Percentiles rank a stretch among this genome's conserved stretches.
phyloP scores from a whole-genome alignment of 1,139 yeast genomes.

The Magnusiomyces fungicola region DNA sequence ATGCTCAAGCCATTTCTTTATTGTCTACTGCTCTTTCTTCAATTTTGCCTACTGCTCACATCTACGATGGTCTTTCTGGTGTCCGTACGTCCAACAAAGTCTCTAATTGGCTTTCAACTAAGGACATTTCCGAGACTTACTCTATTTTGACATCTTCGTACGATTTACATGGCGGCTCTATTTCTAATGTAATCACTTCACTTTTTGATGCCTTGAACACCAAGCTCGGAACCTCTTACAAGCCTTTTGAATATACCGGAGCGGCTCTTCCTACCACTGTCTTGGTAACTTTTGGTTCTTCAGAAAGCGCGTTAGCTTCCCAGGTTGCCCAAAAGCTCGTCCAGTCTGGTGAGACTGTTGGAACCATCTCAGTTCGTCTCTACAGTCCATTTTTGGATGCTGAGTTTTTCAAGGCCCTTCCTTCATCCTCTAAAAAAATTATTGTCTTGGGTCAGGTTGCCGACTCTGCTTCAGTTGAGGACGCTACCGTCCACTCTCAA shows the following conservation, averaged over 20 bases:
- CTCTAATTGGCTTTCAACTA: conserved; percentile 41
- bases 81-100: conserved; percentile 50
- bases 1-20: conserved; percentile 56
- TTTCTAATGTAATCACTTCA: conserved; percentile 9
- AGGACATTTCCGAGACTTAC: conserved; percentile 40
- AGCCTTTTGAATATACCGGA: conserved; percentile 69
- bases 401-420: conserved; percentile 53
- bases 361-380: conserved; percentile 65
- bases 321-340: conserved; percentile 32
- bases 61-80: conserved; percentile 74
- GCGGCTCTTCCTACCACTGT: conserved; percentile 54
- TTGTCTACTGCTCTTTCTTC: conserved; percentile 61
- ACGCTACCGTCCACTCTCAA: conserved; percentile 25
- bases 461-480: conserved; percentile 34
- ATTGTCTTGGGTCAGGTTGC: conserved; percentile 55
- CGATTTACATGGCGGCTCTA: conserved; percentile 5
- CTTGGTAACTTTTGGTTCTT: conserved; percentile 69
- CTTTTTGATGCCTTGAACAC: conserved; percentile 34
- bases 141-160: conserved; percentile 29
- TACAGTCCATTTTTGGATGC: conserved; percentile 58
- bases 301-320: conserved; percentile 51
- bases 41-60: conserved; percentile 54
- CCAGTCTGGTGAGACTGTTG: conserved; percentile 39
- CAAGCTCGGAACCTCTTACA: conserved; percentile 50
- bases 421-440: conserved; percentile 50